Evolutionary conservation across 495 filamentous ascomycete genomes (phyloP).

Genomic region (Trichoderma gamsii): DNA sequence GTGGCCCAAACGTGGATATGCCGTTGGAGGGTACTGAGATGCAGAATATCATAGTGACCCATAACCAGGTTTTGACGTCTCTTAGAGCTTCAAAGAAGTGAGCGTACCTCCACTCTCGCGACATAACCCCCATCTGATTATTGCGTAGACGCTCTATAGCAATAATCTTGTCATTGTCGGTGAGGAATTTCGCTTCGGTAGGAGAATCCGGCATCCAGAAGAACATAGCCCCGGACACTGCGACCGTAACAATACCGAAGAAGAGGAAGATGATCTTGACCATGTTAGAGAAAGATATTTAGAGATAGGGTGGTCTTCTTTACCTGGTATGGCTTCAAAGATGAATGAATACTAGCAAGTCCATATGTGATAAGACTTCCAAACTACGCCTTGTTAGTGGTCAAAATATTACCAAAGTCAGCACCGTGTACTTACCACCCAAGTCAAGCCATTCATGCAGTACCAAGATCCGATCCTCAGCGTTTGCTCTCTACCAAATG

Average conservation of each 20-base stretch:
- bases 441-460: conserved; percentile 47
- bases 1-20: conserved; percentile 57
- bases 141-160: conserved; percentile 50
- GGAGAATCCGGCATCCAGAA: conserved; percentile 56
- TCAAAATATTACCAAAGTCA: background rate
- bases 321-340: conserved; percentile 45
- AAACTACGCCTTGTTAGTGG: background rate
- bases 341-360: background rate
- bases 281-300: conserved; percentile 35
- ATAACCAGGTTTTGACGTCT: conserved; percentile 56
- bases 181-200: conserved; percentile 52
- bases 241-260: conserved; percentile 41
- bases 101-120: conserved; percentile 38
- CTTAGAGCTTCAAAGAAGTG: conserved; percentile 53
- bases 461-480: conserved; percentile 47
- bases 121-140: conserved; percentile 43
- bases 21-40: conserved; percentile 50
- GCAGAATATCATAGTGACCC: conserved; percentile 41
- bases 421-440: conserved; percentile 22
- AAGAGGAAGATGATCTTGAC: conserved; percentile 59
- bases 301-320: conserved; percentile 26
- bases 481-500: conserved; percentile 28
- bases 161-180: conserved; percentile 52
- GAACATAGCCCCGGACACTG: conserved; percentile 32
- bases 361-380: conserved; percentile 15